Base-by-base conservation (phyloP, 2,329 filamentous ascomycete species). In the Epichloe bromicola region DNA sequence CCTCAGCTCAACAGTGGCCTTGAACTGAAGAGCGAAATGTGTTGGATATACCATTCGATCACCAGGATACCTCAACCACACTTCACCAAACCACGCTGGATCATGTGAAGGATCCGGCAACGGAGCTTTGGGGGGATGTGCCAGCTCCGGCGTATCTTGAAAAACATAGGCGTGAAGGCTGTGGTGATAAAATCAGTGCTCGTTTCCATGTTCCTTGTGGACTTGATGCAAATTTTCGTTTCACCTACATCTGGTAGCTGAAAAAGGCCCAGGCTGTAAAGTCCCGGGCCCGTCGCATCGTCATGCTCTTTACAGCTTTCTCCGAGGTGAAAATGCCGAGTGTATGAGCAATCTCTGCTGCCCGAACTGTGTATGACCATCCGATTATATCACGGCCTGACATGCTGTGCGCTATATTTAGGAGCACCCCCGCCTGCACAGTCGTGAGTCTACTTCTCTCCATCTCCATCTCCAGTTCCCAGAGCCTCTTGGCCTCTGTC, bases 361-460 rank as follows among this genome's bases (percentile, higher is more conserved):
- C 59, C 5, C 65, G 65, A 0, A 65, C 36, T 1, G 60, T 57
- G 30, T 67, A 70, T 0, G 62, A 54, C 45, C 62, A 60, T 0
- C 70, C 69, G 23, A 70, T 58, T 53, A 65, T 62, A 45, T 72
- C 70, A 0, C 66, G 50, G 1, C 67, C 67, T 20, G 62, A 65
- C 2, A 67, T 51, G 41, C 61, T 66, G 19, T 63, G 60, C 3
- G 60, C 56, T 0, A 66, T 51, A 14, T 60, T 60, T 6, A 70
- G 60, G 2, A 70, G 49, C 0, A 65, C 58, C 0, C 62, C 65
- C 1, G 68, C 63, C 46, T 71, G 67, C 1, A 68, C 58, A 0
- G 65, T 69, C 0, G 67, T 67, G 6, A 72, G 30, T 30, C 30
- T 30, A 30, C 7, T 30, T 10, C 30, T 30, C 30, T 4, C 30